Evolutionary conservation across 2,329 filamentous ascomycete species (phyloP).

Genomic region (Fusarium floridanum): DNA sequence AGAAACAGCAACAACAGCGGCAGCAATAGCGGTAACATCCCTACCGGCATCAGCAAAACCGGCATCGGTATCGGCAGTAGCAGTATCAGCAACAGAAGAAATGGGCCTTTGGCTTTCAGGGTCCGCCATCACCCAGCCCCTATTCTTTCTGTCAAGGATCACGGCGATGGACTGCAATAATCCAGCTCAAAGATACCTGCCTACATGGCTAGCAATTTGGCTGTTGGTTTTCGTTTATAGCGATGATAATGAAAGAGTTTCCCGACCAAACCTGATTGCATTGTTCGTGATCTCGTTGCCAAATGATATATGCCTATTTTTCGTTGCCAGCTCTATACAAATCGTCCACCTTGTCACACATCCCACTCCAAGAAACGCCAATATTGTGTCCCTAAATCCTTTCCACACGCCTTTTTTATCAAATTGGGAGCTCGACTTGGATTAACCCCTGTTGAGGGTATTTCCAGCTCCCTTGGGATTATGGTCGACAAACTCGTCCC

Average conservation of each 20-base stretch:
- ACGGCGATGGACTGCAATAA: too few relatives aligned
- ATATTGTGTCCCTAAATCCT: slow-evolving; percentile 1
- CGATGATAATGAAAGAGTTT: neutral
- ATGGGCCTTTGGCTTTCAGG: too few relatives aligned
- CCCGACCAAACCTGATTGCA: slow-evolving; percentile 6
- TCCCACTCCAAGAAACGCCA: slow-evolving; percentile 20
- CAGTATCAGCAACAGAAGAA: too few relatives aligned
- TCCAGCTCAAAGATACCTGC: too few relatives aligned
- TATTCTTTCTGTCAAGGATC: neutral
- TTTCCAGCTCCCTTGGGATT: slow-evolving; percentile 89
- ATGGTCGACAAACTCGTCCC: slow-evolving; percentile 94
- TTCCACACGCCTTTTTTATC: neutral
- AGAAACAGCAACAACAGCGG: neutral
- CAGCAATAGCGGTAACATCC: too few relatives aligned
- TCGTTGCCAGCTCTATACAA: slow-evolving; percentile 9
- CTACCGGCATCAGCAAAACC: neutral
- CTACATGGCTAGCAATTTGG: too few relatives aligned
- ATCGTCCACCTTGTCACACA: slow-evolving; percentile 7
- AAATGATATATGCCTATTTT: slow-evolving; percentile 23
- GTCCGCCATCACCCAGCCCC: neutral
- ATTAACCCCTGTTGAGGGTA: slow-evolving; percentile 80
- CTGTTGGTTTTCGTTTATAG: too few relatives aligned
- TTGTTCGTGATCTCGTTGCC: slow-evolving; percentile 27
- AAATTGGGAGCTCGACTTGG: neutral
- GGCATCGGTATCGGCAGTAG: too few relatives aligned